These are phyloP conservation scores for Byssothecium circinans DNA, from an alignment of 2,329 filamentous ascomycete species.

Conservation along the genomic window DNA sequence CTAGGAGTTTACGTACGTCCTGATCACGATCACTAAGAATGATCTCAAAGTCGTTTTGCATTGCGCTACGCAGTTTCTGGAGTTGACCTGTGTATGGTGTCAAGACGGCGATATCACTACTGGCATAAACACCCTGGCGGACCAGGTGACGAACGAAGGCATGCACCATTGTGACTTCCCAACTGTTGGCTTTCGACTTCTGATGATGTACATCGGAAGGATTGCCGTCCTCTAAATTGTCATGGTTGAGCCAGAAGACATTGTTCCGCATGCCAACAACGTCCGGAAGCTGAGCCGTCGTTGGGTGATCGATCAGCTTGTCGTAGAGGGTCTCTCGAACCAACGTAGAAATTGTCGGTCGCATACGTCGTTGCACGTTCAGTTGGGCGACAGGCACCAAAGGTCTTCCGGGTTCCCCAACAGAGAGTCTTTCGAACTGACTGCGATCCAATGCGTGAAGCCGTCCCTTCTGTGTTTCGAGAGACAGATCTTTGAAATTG, in stretches of 20 bases:
- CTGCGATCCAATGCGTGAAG: slow-evolving; percentile 61
- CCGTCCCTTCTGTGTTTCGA: slow-evolving; percentile 52
- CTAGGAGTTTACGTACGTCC: no score
- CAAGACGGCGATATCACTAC: slow-evolving; percentile 68
- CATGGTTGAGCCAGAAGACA: slow-evolving; percentile 66
- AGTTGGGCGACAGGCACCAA: slow-evolving; percentile 43
- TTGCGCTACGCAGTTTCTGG: slow-evolving; percentile 51
- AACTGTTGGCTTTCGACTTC: slow-evolving; percentile 58
- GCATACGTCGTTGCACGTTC: slow-evolving; percentile 66
- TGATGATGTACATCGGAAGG: slow-evolving; percentile 12
- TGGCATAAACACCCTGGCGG: slow-evolving; percentile 62
- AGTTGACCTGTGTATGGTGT: slow-evolving; percentile 67
- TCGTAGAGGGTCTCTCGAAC: slow-evolving; percentile 62
- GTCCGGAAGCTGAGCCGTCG: slow-evolving; percentile 45
- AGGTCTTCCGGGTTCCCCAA: slow-evolving; percentile 22
- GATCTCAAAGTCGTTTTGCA: slow-evolving; percentile 60
- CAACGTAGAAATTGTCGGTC: slow-evolving; percentile 62
- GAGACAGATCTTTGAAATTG: slow-evolving; percentile 55
- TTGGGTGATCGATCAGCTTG: slow-evolving; percentile 54
- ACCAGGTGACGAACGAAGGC: slow-evolving; percentile 67
- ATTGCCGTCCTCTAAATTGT: slow-evolving; percentile 46
- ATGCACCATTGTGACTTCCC: slow-evolving; percentile 65
- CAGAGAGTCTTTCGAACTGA: slow-evolving; percentile 62
- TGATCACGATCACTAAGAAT: slow-evolving; percentile 64
- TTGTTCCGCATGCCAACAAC: slow-evolving; percentile 58